Base-by-base conservation (phyloP, 2,329 filamentous ascomycete genomes). In the Verruconis gallopava region DNA sequence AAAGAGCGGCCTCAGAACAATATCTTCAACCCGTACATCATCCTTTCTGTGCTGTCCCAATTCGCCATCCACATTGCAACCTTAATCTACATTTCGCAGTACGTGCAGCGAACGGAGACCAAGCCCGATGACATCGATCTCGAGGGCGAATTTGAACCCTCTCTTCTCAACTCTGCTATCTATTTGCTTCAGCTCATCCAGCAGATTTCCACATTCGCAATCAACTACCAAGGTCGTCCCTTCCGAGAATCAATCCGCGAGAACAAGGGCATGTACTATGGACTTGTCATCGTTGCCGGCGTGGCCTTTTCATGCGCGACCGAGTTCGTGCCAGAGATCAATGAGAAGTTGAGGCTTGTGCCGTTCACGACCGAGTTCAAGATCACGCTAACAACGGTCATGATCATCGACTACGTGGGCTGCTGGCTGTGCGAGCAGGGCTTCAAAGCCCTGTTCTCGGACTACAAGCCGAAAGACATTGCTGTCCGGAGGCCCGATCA, bases 1-100 rank as follows among this genome's bases (percentile, higher is more conserved):
- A 95, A 95, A 66, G 91, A 98, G 64, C 82, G 91, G 30, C 91
- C 91, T 0, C 91, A 98, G 65, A 88, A 89, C 43, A 95, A 96
- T 64, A 98, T 98, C 58, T 96, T 96, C 72, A 98, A 98, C 67
- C 74, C 86, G 40, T 98, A 98, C 69, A 96, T 98, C 60, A 94
- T 98, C 51, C 89, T 91, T 34, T 95, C 88, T 14, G 91, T 98
- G 45, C 78, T 98, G 22, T 91, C 88, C 40, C 91, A 98, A 63
- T 98, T 98, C 56, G 89, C 89, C 28, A 79, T 98, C 42, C 91
- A 98, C 61, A 94, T 96, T 51, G 79, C 71, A 33, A 96, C 91
- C 1, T 69, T 98, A 37, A 88, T 98, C 58, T 98, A 95, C 64
- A 81, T 98, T 51, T 86, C 89, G 18, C 78, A 80, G 48, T 86